Evolutionary conservation across 179 eudicot species (phyloP).

Genomic region (Beta lomatogona): DNA sequence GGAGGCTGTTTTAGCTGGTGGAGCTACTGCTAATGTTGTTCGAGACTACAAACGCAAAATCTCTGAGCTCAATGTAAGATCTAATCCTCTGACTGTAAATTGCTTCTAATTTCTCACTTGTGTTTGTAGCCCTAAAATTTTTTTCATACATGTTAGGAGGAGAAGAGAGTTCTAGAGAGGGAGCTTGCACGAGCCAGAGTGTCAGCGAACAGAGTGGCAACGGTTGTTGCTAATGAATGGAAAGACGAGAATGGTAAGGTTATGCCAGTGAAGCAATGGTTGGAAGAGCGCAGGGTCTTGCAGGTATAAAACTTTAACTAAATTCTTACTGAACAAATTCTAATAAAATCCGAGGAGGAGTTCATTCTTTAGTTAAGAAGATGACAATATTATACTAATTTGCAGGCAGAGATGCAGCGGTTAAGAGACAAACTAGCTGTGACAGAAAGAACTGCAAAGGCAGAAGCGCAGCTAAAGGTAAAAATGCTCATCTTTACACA

Average conservation of each 20-base stretch:
- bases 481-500: slow-evolving; percentile 1
- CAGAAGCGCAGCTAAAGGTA: slow-evolving; percentile 93
- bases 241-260: slow-evolving; percentile 85
- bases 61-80: slow-evolving; percentile 64
- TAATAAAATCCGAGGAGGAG: too few species aligned
- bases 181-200: slow-evolving; percentile 93
- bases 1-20: slow-evolving; percentile 90
- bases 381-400: neutral
- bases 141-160: slow-evolving; percentile 48
- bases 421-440: slow-evolving; percentile 69
- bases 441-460: slow-evolving; percentile 86
- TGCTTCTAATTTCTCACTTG: neutral
- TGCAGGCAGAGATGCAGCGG: slow-evolving; percentile 88
- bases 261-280: slow-evolving; percentile 96
- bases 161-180: slow-evolving; percentile 84
- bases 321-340: neutral
- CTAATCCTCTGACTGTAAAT: neutral
- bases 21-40: slow-evolving; percentile 74
- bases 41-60: slow-evolving; percentile 76
- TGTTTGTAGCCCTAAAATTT: neutral
- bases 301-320: slow-evolving; percentile 49
- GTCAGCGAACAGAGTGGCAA: slow-evolving; percentile 87
- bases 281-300: slow-evolving; percentile 76
- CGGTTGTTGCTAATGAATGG: slow-evolving; percentile 94
- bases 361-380: neutral